Base-by-base conservation (phyloP, 2,329 filamentous ascomycete genomes). In the Tricladium varicosporioides region DNA sequence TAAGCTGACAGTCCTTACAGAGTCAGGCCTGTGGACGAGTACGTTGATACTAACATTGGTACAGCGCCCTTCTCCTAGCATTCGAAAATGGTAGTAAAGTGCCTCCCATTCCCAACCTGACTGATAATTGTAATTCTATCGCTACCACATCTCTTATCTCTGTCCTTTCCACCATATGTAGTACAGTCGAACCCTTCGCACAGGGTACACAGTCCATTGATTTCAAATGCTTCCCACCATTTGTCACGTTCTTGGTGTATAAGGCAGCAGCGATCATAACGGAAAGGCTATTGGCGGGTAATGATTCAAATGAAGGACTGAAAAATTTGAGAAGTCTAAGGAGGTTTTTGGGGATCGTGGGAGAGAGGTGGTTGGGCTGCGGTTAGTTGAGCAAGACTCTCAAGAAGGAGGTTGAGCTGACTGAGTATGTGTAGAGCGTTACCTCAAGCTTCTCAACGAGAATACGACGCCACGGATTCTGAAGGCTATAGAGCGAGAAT, bases 381-480 rank as follows among this genome's bases (percentile, higher is more conserved):
- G 54, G 62, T 64, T 14, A 62, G 62, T 61, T 45, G 47, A 56
- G 15, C 15, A 52, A 51, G 22, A 47, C 5, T 8, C 44, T 46
- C 19, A 16, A 16, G 47, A 58, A 32, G 36, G 49, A 5, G 14
- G 10, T 54, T 44, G 36, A 36, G 22, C 32, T 61, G 31, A 60
- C 49, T 51, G 48, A 57, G 51, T 42, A 40, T 52, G 14, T 57
- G 2, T 56, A 65, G 63, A 57, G 14, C 59, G 63, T 11, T 65
- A 61, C 33, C 56, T 63, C 15, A 58, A 58, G 27, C 53, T 65
- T 52, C 59, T 65, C n/a, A 51, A 65, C 40, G 61, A 65, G 14
- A 59, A 65, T 58, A 65, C 63, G n/a, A 62, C 63, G n/a, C 63
- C 63, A 22, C 45, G 60, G 16, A 56, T 62, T 36, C 45, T 65